Conservation (phyloP, 2,329 filamentous ascomycete genomes). For the Talaromyces sp. region DNA sequence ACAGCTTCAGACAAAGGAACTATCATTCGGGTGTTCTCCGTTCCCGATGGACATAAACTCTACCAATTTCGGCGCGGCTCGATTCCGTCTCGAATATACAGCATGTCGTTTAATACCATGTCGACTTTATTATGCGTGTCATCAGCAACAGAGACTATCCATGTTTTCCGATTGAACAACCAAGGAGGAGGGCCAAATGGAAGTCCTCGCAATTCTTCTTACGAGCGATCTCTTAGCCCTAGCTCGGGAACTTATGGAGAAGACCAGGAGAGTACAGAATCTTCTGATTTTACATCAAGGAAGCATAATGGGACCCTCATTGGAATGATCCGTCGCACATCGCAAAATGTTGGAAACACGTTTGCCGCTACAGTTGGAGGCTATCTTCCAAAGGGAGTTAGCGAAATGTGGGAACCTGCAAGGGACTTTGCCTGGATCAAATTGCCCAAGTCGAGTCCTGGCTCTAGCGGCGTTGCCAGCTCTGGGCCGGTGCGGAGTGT, state of each 20-base stretch:
- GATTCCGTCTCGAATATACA: conserved; percentile 92
- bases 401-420: conserved; percentile 94
- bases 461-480: conserved; percentile 29
- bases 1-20: conserved; percentile 97
- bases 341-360: conserved; percentile 83
- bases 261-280: conserved; percentile 24
- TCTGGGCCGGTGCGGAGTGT: conserved; percentile 71
- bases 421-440: conserved; percentile 97
- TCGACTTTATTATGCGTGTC: conserved; percentile 93
- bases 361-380: conserved; percentile 85
- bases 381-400: conserved; percentile 87
- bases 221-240: conserved; percentile 21
- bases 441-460: conserved; percentile 61
- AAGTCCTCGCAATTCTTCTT: conserved; percentile 20
- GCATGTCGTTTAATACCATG: conserved; percentile 97
- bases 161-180: conserved; percentile 77
- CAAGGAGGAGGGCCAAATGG: conserved; percentile 27
- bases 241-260: conserved; percentile 26
- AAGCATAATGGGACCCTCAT: conserved; percentile 71
- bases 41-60: conserved; percentile 85
- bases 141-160: conserved; percentile 91
- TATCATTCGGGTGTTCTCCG: conserved; percentile 90
- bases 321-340: conserved; percentile 87
- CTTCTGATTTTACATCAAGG: conserved; percentile 32
- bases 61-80: conserved; percentile 95